These are phyloP conservation scores for Alternaria burnsii DNA, from an alignment of 2,329 filamentous ascomycete species.

Conservation along the genomic window DNA sequence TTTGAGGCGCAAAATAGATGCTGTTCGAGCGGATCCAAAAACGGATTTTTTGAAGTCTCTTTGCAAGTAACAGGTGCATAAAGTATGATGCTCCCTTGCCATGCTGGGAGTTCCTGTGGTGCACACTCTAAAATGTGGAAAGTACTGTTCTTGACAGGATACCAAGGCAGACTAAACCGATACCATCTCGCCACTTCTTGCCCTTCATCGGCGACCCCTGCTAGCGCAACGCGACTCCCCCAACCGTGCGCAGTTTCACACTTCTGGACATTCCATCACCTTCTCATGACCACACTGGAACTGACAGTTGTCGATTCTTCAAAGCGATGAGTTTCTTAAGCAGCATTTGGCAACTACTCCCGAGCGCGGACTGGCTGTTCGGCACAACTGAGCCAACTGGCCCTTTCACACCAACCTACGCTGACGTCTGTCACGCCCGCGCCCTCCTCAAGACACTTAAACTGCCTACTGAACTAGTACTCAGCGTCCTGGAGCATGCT, in stretches of 20 bases:
- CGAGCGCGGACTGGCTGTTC: neutral
- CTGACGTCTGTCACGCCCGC: constrained; percentile 34
- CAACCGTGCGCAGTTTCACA: neutral
- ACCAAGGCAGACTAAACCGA: neutral
- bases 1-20: constrained; percentile 5
- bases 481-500: constrained; percentile 39
- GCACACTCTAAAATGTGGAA: neutral
- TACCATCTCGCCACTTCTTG: neutral
- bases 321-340: neutral
- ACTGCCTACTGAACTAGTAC: constrained; percentile 43
- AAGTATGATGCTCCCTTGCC: neutral
- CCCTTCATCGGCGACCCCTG: neutral
- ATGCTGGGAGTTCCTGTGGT: neutral
- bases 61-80: too few species aligned
- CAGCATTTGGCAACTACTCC: neutral
- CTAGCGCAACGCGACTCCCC: neutral
- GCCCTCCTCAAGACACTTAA: constrained; percentile 30
- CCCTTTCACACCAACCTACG: constrained; percentile 26
- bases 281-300: neutral
- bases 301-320: neutral
- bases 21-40: neutral
- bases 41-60: too few species aligned
- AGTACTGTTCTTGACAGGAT: neutral
- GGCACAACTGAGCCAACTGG: neutral
- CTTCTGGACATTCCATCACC: neutral